Base-by-base conservation (phyloP, 202 grass and related monocot genomes). In the Setaria italica region DNA sequence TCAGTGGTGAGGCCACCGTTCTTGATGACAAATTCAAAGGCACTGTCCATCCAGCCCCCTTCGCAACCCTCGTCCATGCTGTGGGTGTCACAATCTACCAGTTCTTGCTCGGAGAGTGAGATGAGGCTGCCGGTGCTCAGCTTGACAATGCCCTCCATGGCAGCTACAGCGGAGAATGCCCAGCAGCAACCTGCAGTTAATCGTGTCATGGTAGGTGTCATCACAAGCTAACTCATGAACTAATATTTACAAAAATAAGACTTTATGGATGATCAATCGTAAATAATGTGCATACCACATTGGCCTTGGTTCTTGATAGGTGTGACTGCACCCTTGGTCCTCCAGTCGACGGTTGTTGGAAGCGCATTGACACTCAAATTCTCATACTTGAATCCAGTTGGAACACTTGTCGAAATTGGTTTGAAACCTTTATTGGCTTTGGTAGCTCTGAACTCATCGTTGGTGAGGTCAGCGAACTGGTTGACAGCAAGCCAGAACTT, bases 1-100 rank as follows among this genome's bases (percentile, higher is more conserved):
- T 91, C 82, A 1, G 76, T 88, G 5, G 89, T 14, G 0, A 91
- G 25, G 62, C 89, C 85, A 67, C 89, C 69, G 19, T 89, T 92
- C 32, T 85, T 82, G 7, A 80, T 60, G 12, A 84, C 81, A 20
- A 92, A 92, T 9, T 73, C 78, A 41, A 89, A 92, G 17, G 83
- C 90, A 11, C 74, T 34, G 29, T 73, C 70, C 70, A 73, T 73
- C 70, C 47, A 50, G 47, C 70, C 70, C 0, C 70, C 70, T 1
- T 33, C 70, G 29, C 70, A 73, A 14, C 70, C 70, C 46, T 53
- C 25, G 0, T 73, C 70, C 47, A 33, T 19, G 70, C 47, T 53
- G 47, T 73, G 70, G 25, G 14, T 73, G 29, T 73, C 70, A 10
- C 70, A 42, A 12, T 46, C 50, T 16, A 45, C 65, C 10, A 83